Conservation (phyloP, 805 yeast species). For the Monosporozyma servazzii region DNA sequence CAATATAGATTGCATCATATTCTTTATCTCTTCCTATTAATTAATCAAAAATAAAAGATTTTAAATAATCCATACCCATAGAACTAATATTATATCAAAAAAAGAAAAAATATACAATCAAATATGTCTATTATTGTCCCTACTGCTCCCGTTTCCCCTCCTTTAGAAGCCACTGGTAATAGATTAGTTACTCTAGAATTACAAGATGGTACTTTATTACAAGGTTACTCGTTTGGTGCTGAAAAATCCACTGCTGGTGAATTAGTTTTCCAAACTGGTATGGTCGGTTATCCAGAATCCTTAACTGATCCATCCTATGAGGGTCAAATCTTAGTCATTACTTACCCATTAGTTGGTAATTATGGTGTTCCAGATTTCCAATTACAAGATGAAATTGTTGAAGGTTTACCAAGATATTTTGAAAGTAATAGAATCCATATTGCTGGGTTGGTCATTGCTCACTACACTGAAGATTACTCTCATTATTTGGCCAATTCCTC, state of each 20-base stretch:
- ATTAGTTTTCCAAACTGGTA: constrained; percentile 97
- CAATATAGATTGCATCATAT: neutral
- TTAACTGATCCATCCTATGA: constrained; percentile 97
- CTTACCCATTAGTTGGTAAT: constrained; percentile 95
- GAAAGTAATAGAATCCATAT: constrained; percentile 89
- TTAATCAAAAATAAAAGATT: neutral
- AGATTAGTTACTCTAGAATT: constrained; percentile 81
- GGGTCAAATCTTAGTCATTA: constrained; percentile 94
- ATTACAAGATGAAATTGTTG: constrained; percentile 61
- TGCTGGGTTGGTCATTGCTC: constrained; percentile 94
- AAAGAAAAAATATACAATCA: neutral
- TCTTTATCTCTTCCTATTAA: neutral
- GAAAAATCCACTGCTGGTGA: constrained; percentile 86
- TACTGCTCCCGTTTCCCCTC: constrained; percentile 82
- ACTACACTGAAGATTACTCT: constrained; percentile 91
- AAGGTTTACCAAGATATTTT: constrained; percentile 78
- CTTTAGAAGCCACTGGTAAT: constrained; percentile 76
- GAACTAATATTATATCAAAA: neutral
- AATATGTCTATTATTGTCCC: constrained; percentile 37
- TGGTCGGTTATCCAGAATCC: constrained; percentile 98
- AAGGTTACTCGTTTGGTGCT: constrained; percentile 97
- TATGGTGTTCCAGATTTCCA: constrained; percentile 96
- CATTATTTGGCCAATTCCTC: constrained; percentile 91
- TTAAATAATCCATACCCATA: neutral
- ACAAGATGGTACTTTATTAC: constrained; percentile 74